Evolutionary conservation across 257 asterid genomes (phyloP).

Genomic region (Solanum clarkiae): DNA sequence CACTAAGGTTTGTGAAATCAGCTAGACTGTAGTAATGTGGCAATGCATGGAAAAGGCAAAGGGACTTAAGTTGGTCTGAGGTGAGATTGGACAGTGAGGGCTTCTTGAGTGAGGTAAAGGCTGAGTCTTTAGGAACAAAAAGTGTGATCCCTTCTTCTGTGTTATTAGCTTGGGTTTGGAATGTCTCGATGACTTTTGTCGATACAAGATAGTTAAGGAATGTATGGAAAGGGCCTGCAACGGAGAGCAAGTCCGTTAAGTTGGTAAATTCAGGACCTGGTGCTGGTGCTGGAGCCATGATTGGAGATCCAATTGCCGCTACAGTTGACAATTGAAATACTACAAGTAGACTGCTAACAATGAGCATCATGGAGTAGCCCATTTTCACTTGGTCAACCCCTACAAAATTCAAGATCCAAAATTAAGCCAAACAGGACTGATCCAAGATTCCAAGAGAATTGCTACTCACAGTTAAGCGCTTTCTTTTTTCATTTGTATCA

Average conservation of each 20-base stretch:
- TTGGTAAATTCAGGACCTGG: slow-evolving; percentile 58
- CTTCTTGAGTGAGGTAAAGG: slow-evolving; percentile 38
- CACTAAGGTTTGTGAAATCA: slow-evolving; percentile 69
- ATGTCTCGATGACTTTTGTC: slow-evolving; percentile 52
- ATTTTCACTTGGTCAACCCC: not conserved
- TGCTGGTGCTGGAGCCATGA: slow-evolving; percentile 43
- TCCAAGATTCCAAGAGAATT: not conserved
- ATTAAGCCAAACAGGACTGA: not conserved
- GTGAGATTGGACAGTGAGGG: slow-evolving; percentile 59
- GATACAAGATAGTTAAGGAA: slow-evolving; percentile 55
- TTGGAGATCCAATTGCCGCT: slow-evolving; percentile 19
- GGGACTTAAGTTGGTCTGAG: slow-evolving; percentile 44
- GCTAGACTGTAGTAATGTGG: slow-evolving; percentile 60
- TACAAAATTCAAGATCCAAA: not conserved
- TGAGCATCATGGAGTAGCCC: slow-evolving; percentile 12
- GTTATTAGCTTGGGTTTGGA: slow-evolving; percentile 69
- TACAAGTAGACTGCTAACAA: slow-evolving; percentile 6
- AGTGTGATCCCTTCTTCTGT: slow-evolving; percentile 68
- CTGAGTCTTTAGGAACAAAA: slow-evolving; percentile 56
- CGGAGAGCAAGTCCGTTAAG: slow-evolving; percentile 53
- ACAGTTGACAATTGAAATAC: slow-evolving; percentile 11
- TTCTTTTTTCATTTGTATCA: not conserved
- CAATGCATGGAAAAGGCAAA: slow-evolving; percentile 66
- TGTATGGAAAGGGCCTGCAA: slow-evolving; percentile 69
- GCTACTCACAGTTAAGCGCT: not conserved